Evolutionary conservation across 805 yeast species (phyloP).

Genomic region (Starmerella khaoyaiensis): DNA sequence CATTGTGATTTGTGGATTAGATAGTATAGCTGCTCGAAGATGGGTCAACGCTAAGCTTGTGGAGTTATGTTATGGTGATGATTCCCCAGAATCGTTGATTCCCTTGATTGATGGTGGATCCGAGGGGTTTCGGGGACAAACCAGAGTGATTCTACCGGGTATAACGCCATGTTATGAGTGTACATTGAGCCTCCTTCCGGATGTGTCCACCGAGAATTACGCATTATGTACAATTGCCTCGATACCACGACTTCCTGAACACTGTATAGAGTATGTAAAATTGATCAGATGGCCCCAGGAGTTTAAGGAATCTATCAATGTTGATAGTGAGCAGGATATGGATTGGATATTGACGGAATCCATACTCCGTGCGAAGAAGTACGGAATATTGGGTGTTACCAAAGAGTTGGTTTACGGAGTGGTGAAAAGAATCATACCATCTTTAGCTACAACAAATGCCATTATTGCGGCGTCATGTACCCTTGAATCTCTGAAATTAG

Average conservation of each 20-base stretch:
- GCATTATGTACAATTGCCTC: slow-evolving; percentile 93
- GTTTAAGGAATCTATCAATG: slow-evolving; percentile 39
- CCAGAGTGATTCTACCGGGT: slow-evolving; percentile 75
- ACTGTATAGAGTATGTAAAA: slow-evolving; percentile 84
- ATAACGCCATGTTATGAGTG: slow-evolving; percentile 89
- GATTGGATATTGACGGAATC: slow-evolving; percentile 49
- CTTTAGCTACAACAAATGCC: slow-evolving; percentile 89
- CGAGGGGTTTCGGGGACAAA: slow-evolving; percentile 87
- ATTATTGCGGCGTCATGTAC: slow-evolving; percentile 81
- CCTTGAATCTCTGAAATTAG: slow-evolving; percentile 69
- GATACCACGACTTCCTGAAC: slow-evolving; percentile 88
- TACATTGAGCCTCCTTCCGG: slow-evolving; percentile 54
- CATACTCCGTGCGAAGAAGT: slow-evolving; percentile 44
- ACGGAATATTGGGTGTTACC: slow-evolving; percentile 60
- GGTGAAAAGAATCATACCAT: slow-evolving; percentile 82
- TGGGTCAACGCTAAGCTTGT: slow-evolving; percentile 71
- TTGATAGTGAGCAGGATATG: slow-evolving; percentile 56
- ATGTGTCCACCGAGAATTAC: slow-evolving; percentile 39
- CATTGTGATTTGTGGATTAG: slow-evolving; percentile 75
- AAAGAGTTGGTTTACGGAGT: slow-evolving; percentile 67
- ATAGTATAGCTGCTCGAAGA: slow-evolving; percentile 76
- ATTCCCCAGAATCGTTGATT: slow-evolving; percentile 37
- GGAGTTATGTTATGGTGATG: slow-evolving; percentile 41
- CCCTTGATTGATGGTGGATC: slow-evolving; percentile 90
- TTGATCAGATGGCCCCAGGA: slow-evolving; percentile 57